A percentile compares a stretch with the other conserved stretches of the same genome.
Evolutionary conservation across 768 basidiomycete species (phyloP).

Genomic region (Termitomyces eurrhizus): DNA sequence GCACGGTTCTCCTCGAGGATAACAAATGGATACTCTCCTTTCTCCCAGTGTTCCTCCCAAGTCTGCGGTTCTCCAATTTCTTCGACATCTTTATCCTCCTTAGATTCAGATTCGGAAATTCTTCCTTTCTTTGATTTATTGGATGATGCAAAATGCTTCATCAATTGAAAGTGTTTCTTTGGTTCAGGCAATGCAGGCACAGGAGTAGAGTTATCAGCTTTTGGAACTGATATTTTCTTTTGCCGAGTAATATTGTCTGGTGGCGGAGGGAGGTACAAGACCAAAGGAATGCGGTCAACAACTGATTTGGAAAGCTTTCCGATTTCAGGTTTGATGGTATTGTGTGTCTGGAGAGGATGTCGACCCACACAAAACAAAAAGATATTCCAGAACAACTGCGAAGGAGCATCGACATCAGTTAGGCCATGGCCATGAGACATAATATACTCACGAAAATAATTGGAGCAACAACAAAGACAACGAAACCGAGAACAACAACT

Average conservation of each 20-base stretch:
- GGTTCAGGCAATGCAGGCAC: conserved; percentile 29
- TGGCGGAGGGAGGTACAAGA: conserved; percentile 81
- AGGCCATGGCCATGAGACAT: background rate
- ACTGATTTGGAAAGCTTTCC: conserved; percentile 67
- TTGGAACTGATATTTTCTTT: conserved; percentile 38
- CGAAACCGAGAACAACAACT: conserved; percentile 67
- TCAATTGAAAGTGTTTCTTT: conserved; percentile 52
- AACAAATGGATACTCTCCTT: conserved; percentile 76
- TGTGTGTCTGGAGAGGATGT: conserved; percentile 72
- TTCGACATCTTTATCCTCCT: conserved; percentile 10
- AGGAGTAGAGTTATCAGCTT: conserved; percentile 58
- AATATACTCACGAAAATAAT: conserved; percentile 65
- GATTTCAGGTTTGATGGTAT: conserved; percentile 73
- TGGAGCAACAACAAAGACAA: conserved; percentile 77
- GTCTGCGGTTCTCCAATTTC: conserved; percentile 32
- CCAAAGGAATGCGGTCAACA: conserved; percentile 79
- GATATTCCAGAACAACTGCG: conserved; percentile 73
- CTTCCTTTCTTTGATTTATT: conserved; percentile 17
- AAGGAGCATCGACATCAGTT: background rate
- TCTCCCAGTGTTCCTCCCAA: conserved; percentile 82
- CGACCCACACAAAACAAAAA: conserved; percentile 75
- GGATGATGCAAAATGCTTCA: conserved; percentile 30
- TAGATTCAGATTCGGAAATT: conserved; percentile 1
- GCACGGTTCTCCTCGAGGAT: conserved; percentile 80
- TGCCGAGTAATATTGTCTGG: conserved; percentile 39